A percentile compares a stretch with the other conserved stretches of the same genome.
These are phyloP conservation scores for Solanum gracilifrons DNA, from an alignment of 257 asterid genomes.

Conservation along the genomic window DNA sequence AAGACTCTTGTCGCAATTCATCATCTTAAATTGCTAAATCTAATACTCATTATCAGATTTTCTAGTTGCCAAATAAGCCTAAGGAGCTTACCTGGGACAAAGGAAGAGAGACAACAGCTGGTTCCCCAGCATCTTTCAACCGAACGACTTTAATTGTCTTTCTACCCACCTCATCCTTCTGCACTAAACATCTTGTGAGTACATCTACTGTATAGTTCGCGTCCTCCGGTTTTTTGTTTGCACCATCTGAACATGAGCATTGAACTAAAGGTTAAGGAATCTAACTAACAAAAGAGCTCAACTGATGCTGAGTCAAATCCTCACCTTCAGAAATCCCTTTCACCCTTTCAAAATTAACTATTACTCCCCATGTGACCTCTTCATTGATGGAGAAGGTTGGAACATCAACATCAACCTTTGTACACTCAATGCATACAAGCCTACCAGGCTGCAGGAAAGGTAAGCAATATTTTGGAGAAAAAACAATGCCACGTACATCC, in stretches of 20 bases:
- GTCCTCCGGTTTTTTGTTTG: constrained; percentile 70
- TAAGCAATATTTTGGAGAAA: constrained; percentile 73
- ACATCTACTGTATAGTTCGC: constrained; percentile 75
- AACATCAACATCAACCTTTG: constrained; percentile 35
- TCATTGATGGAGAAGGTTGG: constrained; percentile 62
- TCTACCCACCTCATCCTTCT: constrained; percentile 60
- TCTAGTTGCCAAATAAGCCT: not conserved
- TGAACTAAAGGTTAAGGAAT: not conserved
- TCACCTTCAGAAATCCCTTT: constrained; percentile 76
- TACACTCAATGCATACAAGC: constrained; percentile 60
- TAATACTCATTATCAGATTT: not conserved
- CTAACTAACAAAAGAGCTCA: not conserved
- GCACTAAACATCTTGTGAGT: constrained; percentile 72
- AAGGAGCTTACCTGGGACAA: constrained; percentile 66
- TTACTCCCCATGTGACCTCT: constrained; percentile 81
- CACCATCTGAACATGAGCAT: constrained; percentile 46
- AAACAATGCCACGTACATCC: constrained; percentile 51
- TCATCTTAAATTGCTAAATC: not conserved
- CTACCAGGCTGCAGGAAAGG: constrained; percentile 96
- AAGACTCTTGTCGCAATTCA: not conserved
- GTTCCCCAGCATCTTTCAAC: constrained; percentile 74
- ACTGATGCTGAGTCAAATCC: constrained; percentile 5
- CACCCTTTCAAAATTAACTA: constrained; percentile 74
- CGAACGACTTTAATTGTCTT: constrained; percentile 49
- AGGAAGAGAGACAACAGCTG: constrained; percentile 73